Evolutionary conservation across 768 basidiomycete species (phyloP).

Genomic region (Gelatoporia subvermispora): DNA sequence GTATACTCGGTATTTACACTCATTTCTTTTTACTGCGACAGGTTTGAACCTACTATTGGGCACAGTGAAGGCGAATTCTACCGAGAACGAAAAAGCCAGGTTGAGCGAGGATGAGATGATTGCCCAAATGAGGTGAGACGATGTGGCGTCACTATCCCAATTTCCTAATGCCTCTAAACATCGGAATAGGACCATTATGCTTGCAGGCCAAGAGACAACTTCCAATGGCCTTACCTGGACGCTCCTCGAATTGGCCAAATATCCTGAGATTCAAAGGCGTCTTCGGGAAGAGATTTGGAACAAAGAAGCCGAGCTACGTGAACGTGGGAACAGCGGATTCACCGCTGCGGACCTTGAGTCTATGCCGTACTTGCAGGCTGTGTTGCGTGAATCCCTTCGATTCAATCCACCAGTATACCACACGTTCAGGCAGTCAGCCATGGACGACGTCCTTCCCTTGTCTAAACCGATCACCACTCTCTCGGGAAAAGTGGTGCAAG

Average conservation of each 20-base stretch:
- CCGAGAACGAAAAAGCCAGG: conserved; percentile 37
- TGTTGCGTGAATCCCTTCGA: conserved; percentile 53
- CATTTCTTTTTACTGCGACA: neutral
- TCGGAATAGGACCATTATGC: conserved; percentile 20
- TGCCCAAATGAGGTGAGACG: conserved; percentile 24
- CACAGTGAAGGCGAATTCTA: conserved; percentile 50
- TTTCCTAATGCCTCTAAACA: too few species aligned
- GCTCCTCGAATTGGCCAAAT: conserved; percentile 54
- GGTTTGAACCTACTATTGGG: conserved; percentile 9
- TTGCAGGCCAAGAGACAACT: conserved; percentile 51
- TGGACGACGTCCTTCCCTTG: conserved; percentile 58
- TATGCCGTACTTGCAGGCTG: conserved; percentile 45
- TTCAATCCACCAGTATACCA: conserved; percentile 50
- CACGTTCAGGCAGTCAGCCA: conserved; percentile 44
- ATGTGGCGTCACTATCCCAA: too few species aligned
- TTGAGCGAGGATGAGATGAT: conserved; percentile 29
- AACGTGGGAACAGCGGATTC: conserved; percentile 36
- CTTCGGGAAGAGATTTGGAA: conserved; percentile 56
- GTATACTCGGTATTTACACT: conserved; percentile 42
- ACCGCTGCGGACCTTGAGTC: conserved; percentile 43
- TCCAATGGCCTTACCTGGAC: conserved; percentile 57
- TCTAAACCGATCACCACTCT: conserved; percentile 44
- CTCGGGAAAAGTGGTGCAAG: conserved; percentile 37
- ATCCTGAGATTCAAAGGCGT: conserved; percentile 52
- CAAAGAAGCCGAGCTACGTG: conserved; percentile 29